Conservation (phyloP, 352 stramenopile genomes). For the Phytopythium mirpurense region DNA sequence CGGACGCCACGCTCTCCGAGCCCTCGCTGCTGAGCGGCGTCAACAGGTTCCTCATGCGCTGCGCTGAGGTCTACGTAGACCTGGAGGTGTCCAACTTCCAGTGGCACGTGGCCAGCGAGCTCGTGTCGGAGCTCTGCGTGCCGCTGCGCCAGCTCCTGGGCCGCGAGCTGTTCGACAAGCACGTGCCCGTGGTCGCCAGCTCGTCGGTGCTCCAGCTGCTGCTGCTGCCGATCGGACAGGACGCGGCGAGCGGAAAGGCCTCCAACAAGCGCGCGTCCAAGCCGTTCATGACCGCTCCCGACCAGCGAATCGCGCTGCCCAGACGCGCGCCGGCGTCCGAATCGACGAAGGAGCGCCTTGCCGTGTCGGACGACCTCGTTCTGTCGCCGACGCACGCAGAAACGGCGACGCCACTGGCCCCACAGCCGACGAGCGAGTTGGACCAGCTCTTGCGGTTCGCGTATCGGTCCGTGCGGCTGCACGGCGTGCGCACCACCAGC, state of each 20-base stretch:
- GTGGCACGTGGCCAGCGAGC: slow-evolving; percentile 67
- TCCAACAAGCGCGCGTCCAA: slow-evolving; percentile 16
- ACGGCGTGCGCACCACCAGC: slow-evolving; percentile 53
- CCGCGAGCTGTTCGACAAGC: slow-evolving; percentile 39
- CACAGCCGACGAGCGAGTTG: neutral
- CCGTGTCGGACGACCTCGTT: neutral
- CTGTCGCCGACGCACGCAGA: neutral
- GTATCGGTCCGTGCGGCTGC: slow-evolving; percentile 46
- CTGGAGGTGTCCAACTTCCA: slow-evolving; percentile 78
- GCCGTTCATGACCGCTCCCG: slow-evolving; percentile 19
- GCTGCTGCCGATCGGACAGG: slow-evolving; percentile 38
- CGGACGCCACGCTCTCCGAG: slow-evolving; percentile 34
- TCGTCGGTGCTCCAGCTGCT: slow-evolving; percentile 68
- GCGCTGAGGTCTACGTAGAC: slow-evolving; percentile 63
- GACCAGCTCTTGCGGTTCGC: slow-evolving; percentile 43
- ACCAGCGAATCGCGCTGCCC: slow-evolving; percentile 18
- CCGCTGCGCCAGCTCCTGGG: slow-evolving; percentile 52
- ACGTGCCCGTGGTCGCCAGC: slow-evolving; percentile 45
- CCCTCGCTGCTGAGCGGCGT: slow-evolving; percentile 34
- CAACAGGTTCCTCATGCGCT: slow-evolving; percentile 61
- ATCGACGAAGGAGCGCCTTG: neutral
- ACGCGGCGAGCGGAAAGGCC: slow-evolving; percentile 3
- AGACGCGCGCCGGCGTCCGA: neutral
- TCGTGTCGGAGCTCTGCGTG: slow-evolving; percentile 62
- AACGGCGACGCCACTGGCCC: neutral